Percentiles rank a stretch among this genome's conserved stretches.
Conservation (phyloP, 2,329 filamentous ascomycete species). For the Bisporella sp. region DNA sequence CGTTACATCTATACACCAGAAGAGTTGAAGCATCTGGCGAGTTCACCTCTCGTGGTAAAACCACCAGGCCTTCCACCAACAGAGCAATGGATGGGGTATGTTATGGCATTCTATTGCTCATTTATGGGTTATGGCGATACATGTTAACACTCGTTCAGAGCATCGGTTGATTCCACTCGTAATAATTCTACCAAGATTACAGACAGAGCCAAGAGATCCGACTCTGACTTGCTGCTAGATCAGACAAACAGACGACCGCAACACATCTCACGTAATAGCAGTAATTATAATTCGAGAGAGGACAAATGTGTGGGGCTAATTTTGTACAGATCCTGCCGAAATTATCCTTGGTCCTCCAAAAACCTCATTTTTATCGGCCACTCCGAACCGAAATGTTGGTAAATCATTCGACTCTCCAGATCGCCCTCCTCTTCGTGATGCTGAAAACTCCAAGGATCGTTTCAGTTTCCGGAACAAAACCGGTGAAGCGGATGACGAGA, state of each 20-base stretch:
- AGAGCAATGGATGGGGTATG: slow-evolving; percentile 95
- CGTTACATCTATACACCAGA: slow-evolving; percentile 57
- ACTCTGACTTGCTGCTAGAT: slow-evolving; percentile 24
- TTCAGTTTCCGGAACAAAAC: slow-evolving; percentile 51
- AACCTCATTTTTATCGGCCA: slow-evolving; percentile 73
- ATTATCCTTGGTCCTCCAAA: slow-evolving; percentile 81
- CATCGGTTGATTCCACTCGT: slow-evolving; percentile 22
- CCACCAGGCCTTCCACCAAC: slow-evolving; percentile 72
- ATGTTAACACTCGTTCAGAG: slow-evolving; percentile 14
- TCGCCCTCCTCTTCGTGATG: slow-evolving; percentile 40
- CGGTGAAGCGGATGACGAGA: slow-evolving; percentile 44
- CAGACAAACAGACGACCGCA: slow-evolving; percentile 42
- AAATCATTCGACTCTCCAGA: slow-evolving; percentile 35
- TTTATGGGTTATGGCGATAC: not conserved
- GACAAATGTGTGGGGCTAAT: slow-evolving; percentile 11
- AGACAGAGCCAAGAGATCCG: slow-evolving; percentile 39
- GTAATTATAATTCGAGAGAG: slow-evolving; percentile 39
- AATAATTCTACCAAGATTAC: slow-evolving; percentile 27
- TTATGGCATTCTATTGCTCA: not conserved
- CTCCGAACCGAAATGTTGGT: slow-evolving; percentile 41
- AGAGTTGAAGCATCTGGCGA: slow-evolving; percentile 65
- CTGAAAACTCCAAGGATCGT: slow-evolving; percentile 48
- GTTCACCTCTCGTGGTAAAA: slow-evolving; percentile 77
- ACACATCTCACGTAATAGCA: slow-evolving; percentile 47
- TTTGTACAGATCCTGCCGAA: slow-evolving; percentile 59